Conservation (phyloP, 148 eudicot genomes). For the Diospyros kaki region DNA sequence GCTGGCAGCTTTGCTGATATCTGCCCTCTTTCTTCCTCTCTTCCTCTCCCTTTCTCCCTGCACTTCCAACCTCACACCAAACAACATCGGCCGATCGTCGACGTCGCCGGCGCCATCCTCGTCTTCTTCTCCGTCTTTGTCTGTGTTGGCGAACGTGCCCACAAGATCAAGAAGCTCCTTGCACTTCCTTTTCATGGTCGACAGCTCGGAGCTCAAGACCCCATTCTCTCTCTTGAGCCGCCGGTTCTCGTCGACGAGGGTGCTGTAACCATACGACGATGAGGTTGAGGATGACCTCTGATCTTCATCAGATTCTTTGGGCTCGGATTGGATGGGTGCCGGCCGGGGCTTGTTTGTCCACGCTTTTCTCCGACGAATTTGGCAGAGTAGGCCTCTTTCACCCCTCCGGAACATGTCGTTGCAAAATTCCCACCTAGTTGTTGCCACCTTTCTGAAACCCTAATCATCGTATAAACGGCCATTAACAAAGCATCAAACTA, state of each 20-base stretch:
- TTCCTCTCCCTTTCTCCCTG: slow-evolving; percentile 37
- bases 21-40: slow-evolving; percentile 38
- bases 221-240: slow-evolving; percentile 65
- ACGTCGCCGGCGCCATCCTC: slow-evolving; percentile 13
- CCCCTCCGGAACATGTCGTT: slow-evolving; percentile 77
- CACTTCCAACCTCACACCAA: slow-evolving; percentile 71
- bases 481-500: too few relatives aligned
- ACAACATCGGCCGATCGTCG: slow-evolving; percentile 46
- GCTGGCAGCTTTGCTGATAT: slow-evolving; percentile 28
- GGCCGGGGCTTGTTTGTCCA: slow-evolving; percentile 40
- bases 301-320: slow-evolving; percentile 45
- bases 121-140: slow-evolving; percentile 2
- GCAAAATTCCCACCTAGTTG: slow-evolving; percentile 82
- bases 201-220: slow-evolving; percentile 56
- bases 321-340: neutral
- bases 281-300: slow-evolving; percentile 70
- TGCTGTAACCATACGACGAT: slow-evolving; percentile 46
- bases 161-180: slow-evolving; percentile 67
- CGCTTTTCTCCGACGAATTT: slow-evolving; percentile 74
- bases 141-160: slow-evolving; percentile 18
- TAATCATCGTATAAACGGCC: slow-evolving; percentile 5
- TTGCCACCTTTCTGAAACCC: slow-evolving; percentile 89
- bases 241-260: slow-evolving; percentile 70
- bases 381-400: slow-evolving; percentile 43
- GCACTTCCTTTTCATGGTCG: slow-evolving; percentile 61